Conservation (phyloP, 345 rosid species). For the Aquilaria malaccensis region DNA sequence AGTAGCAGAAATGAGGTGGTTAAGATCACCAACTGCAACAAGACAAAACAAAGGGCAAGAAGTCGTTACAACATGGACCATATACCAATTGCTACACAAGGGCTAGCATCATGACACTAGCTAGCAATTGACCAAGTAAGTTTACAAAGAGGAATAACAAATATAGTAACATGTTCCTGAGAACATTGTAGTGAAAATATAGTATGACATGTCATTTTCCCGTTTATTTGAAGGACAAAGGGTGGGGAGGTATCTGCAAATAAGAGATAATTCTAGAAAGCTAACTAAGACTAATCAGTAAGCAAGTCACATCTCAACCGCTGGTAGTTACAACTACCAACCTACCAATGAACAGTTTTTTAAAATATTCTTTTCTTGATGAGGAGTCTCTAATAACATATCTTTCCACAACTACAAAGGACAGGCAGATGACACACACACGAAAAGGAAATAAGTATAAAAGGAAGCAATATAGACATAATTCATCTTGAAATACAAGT, state of each 20-base stretch:
- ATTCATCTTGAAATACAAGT: too few species aligned
- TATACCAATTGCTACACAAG: neutral
- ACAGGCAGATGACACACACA: too few species aligned
- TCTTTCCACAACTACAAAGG: too few species aligned
- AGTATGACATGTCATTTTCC: neutral
- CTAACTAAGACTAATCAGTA: neutral
- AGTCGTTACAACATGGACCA: neutral
- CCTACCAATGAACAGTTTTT: neutral
- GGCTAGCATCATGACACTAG: too few species aligned
- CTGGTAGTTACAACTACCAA: neutral
- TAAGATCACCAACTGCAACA: conserved; percentile 16
- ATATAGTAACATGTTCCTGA: neutral
- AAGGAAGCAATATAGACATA: too few species aligned
- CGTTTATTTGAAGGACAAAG: neutral
- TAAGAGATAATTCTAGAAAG: neutral
- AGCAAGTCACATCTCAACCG: neutral
- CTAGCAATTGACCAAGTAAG: too few species aligned
- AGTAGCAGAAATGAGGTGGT: conserved; percentile 16
- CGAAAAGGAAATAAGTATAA: too few species aligned
- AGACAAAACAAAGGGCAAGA: neutral
- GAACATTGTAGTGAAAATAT: neutral
- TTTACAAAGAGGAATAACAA: neutral
- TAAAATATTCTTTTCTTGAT: neutral
- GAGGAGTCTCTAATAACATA: too few species aligned
- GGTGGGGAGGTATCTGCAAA: neutral